Conservation (phyloP, 106 monocot genomes). For the Dendrobium officinale region DNA sequence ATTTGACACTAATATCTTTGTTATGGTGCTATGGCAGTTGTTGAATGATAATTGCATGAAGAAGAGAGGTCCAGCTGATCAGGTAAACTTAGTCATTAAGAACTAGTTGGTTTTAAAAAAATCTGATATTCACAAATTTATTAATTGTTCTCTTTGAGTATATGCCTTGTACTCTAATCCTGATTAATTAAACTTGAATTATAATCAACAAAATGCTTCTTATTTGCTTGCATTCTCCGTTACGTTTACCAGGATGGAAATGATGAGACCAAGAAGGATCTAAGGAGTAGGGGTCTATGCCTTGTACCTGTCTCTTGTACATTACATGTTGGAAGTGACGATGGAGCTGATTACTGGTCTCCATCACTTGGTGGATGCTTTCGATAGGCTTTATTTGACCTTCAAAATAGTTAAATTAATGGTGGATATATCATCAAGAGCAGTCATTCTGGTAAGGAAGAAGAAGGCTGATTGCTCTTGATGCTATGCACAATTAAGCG, state of each 20-base stretch:
- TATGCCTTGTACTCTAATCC: background rate
- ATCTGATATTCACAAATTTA: too few species aligned
- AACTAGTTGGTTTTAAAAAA: too few species aligned
- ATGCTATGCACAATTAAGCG: background rate
- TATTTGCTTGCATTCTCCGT: background rate
- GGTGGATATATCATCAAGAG: constrained; percentile 5
- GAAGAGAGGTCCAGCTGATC: constrained; percentile 3
- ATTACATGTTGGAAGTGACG: constrained; percentile 46
- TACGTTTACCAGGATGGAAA: constrained; percentile 3
- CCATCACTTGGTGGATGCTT: constrained; percentile 22
- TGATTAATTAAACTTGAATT: too few species aligned
- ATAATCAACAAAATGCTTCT: too few species aligned
- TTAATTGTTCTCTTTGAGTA: too few species aligned
- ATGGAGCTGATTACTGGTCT: constrained; percentile 74
- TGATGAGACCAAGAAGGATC: constrained; percentile 45
- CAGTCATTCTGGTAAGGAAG: background rate
- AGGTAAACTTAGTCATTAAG: background rate
- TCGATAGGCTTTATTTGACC: background rate
- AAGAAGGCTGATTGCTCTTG: constrained; percentile 9
- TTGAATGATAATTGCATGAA: constrained; percentile 6
- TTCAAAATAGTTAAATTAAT: background rate
- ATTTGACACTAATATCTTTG: constrained; percentile 1
- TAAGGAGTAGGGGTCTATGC: constrained; percentile 78
- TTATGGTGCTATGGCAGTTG: background rate
- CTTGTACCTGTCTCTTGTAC: constrained; percentile 73